Percentiles rank a stretch among this genome's conserved stretches.
Evolutionary conservation across 2,329 filamentous ascomycete species (phyloP).

Genomic region (Botrytis hyacinthi): DNA sequence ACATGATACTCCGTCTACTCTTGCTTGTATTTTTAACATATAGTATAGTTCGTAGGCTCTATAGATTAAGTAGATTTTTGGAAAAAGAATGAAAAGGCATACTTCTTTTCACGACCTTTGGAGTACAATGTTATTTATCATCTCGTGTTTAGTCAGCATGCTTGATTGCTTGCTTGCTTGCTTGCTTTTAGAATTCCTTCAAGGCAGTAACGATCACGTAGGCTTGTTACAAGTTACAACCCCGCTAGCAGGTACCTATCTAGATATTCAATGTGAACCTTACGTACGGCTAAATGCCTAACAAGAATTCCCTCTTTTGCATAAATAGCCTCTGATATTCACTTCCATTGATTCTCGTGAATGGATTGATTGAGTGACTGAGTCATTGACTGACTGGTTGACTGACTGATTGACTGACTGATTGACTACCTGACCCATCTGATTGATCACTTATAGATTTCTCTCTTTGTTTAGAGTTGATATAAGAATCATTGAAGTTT

Average conservation of each 20-base stretch:
- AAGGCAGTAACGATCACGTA: constrained; percentile 17
- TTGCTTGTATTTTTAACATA: neutral
- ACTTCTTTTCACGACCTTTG: neutral
- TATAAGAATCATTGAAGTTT: neutral
- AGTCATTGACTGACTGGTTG: neutral
- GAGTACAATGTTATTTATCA: neutral
- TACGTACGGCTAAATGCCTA: constrained; percentile 9
- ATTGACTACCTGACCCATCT: neutral
- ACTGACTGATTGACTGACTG: neutral
- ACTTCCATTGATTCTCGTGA: neutral
- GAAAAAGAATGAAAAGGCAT: neutral
- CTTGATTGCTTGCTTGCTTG: no score
- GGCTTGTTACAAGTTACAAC: neutral
- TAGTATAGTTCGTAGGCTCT: neutral
- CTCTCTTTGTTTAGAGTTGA: neutral
- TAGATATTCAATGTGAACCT: neutral
- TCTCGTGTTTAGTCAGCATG: constrained; percentile 3
- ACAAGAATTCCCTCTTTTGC: neutral
- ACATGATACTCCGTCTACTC: constrained; percentile 4
- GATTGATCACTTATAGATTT: neutral
- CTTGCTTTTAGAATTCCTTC: neutral
- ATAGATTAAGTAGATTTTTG: neutral
- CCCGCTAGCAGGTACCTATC: neutral
- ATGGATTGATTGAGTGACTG: neutral
- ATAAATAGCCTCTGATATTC: neutral